Conservation (phyloP, 2,329 filamentous ascomycete genomes). For the Knufia petricola region DNA sequence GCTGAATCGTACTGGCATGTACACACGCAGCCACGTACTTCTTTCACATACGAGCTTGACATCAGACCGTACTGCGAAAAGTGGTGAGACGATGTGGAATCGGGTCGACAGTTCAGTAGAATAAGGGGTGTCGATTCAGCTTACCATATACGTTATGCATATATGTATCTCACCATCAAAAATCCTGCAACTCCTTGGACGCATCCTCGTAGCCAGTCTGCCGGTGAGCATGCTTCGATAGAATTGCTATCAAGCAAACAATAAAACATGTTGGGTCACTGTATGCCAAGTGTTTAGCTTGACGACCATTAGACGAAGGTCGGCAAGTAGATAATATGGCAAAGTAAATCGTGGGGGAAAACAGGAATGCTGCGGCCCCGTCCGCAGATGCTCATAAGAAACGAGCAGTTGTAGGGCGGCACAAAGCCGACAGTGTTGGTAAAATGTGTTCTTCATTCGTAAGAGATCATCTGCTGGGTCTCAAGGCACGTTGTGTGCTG, state of each 20-base stretch:
- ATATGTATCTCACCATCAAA: constrained; percentile 81
- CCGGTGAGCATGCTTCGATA: constrained; percentile 52
- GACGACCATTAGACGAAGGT: constrained; percentile 54
- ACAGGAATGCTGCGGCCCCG: constrained; percentile 8
- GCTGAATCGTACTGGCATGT: constrained; percentile 78
- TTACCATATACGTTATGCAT: too few relatives aligned
- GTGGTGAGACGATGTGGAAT: constrained; percentile 45
- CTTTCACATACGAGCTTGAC: constrained; percentile 55
- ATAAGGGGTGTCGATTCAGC: too few relatives aligned
- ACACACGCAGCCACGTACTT: constrained; percentile 68
- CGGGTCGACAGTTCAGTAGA: too few relatives aligned
- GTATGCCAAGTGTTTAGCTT: constrained; percentile 93
- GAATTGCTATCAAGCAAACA: constrained; percentile 30
- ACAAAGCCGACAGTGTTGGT: constrained; percentile 9
- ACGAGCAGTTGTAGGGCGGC: constrained; percentile 4
- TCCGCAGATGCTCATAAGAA: constrained; percentile 6
- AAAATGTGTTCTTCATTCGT: constrained; percentile 8
- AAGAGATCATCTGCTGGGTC: constrained; percentile 7
- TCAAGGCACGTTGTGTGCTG: constrained; percentile 3
- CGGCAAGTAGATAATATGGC: constrained; percentile 82
- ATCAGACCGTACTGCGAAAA: constrained; percentile 64
- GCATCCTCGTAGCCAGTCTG: constrained; percentile 64
- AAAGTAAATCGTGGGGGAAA: constrained; percentile 34
- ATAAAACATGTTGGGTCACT: constrained; percentile 44
- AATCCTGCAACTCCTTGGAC: constrained; percentile 61